A percentile compares a stretch with the other conserved stretches of the same genome.
phyloP scores from a whole-genome alignment of 23 red algal genomes.

The Agarophyton chilense region DNA sequence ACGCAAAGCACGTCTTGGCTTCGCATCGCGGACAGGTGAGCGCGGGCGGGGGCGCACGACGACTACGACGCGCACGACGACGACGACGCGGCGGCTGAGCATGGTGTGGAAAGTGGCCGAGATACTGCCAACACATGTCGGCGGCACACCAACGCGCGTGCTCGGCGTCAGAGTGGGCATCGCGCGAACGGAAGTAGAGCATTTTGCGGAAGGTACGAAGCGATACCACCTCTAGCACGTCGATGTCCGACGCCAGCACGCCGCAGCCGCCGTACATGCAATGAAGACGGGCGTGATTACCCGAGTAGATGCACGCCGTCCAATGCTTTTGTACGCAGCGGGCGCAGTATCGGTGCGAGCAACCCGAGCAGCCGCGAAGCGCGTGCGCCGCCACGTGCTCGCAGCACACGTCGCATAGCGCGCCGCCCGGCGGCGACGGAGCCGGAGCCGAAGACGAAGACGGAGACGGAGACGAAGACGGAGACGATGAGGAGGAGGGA shows the following conservation, averaged over 20 bases:
- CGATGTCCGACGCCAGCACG: constrained; percentile 39
- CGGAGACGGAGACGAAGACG: no score
- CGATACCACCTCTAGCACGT: constrained; percentile 55
- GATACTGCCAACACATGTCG: constrained; percentile 62
- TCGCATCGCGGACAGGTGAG: constrained; percentile 28
- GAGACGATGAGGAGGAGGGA: constrained; percentile 6
- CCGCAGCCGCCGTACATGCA: constrained; percentile 69
- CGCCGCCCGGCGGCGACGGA: no score
- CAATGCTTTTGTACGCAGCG: constrained; percentile 56
- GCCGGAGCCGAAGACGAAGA: no score
- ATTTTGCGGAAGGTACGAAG: constrained; percentile 65
- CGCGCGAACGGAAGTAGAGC: constrained; percentile 71
- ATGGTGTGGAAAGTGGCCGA: neutral
- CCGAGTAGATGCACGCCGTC: constrained; percentile 61
- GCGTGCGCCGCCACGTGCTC: constrained; percentile 33
- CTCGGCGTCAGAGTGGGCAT: no score
- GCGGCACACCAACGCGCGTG: constrained; percentile 56
- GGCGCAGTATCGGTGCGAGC: constrained; percentile 52
- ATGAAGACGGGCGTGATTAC: constrained; percentile 65
- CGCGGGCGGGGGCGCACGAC: no score
- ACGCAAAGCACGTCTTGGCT: constrained; percentile 31
- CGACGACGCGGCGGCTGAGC: no score
- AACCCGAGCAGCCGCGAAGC: constrained; percentile 51
- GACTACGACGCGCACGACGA: no score
- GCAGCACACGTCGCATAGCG: constrained; percentile 67